Percentiles rank a stretch among this genome's conserved stretches.
These are phyloP conservation scores for Acacia crassicarpa DNA, from an alignment of 306 rosid species.

Conservation along the genomic window DNA sequence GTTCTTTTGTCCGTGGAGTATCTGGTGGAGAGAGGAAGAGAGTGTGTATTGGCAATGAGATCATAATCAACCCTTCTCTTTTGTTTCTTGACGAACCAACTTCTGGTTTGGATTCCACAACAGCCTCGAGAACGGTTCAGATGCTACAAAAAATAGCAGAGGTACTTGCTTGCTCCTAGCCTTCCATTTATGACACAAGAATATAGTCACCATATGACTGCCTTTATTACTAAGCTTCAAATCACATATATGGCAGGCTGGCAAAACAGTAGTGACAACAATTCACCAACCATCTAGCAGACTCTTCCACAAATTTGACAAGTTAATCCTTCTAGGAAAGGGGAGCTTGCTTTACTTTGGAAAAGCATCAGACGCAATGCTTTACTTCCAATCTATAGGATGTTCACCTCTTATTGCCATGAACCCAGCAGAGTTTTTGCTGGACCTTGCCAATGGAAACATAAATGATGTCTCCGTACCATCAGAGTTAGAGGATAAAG, in stretches of 20 bases:
- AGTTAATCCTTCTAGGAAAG: conserved; percentile 93
- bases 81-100: conserved; percentile 96
- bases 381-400: conserved; percentile 85
- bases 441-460: conserved; percentile 96
- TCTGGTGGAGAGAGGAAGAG: conserved; percentile 99
- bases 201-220: not conserved
- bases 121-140: conserved; percentile 86
- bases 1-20: conserved; percentile 91
- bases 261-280: conserved; percentile 93
- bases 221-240: conserved; percentile 16
- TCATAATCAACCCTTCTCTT: conserved; percentile 89
- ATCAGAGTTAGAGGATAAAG: conserved; percentile 86
- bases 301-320: conserved; percentile 91
- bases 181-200: not conserved
- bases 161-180: conserved; percentile 43
- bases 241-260: conserved; percentile 62
- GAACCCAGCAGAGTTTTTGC: conserved; percentile 97
- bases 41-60: conserved; percentile 92
- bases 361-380: conserved; percentile 81
- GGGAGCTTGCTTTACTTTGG: conserved; percentile 95
- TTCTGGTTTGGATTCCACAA: conserved; percentile 99
- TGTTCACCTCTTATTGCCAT: conserved; percentile 88
- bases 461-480: conserved; percentile 83
- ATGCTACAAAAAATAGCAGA: conserved; percentile 95
- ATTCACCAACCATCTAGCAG: conserved; percentile 99